Evolutionary conservation across 2,329 filamentous ascomycete genomes (phyloP), one percentile per base, ranked within the genome.

Genomic region (Neonectria neomacrospora): DNA sequence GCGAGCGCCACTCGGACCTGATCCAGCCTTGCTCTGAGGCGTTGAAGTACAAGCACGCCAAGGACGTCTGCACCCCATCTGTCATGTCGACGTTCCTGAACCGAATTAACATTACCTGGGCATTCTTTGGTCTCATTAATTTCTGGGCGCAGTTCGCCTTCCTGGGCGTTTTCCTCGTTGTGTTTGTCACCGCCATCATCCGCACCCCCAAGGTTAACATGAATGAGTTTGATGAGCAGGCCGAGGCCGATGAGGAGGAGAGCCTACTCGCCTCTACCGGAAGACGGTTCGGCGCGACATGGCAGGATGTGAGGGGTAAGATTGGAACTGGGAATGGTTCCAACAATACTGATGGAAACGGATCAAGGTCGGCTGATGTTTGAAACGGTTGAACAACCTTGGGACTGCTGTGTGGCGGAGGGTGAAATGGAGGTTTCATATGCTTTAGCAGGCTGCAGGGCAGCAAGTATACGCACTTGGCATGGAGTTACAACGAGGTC

Each of bases 81-180:
- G 90, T 97, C 39, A 91, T 94, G 77, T 96, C 92, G 63, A 97
- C 93, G 0, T 97, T 99, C 79, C 84, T 99, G 68, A 97, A 98
- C 79, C 90, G 94, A 47, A 88, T 97, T 64, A 94, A 92, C 22
- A 87, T 97, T 74, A 97, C 96, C 76, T 99, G 96, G 85, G 94
- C 96, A 6, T 93, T 97, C 76, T 97, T 99, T 74, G 96, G 96
- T 11, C 89, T 91, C 11, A 82, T 98, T n/a, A 87, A 93, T 70
- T 99, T 98, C 78, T 99, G 94, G 94, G 92, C 94, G 0, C 96
- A 99, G 74, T 98, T 97, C 75, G 91, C 86, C 12, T 98, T 99
- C 80, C 80, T 99, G 45, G 91, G 80, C 34, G 84, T 97, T 20
- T 97, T 97, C 78, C 78, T 97, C 10, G 80, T 97, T 58, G 90